Base-by-base conservation (phyloP, 192 early-diverging fungal species). In the Chytriomyces sp. region DNA sequence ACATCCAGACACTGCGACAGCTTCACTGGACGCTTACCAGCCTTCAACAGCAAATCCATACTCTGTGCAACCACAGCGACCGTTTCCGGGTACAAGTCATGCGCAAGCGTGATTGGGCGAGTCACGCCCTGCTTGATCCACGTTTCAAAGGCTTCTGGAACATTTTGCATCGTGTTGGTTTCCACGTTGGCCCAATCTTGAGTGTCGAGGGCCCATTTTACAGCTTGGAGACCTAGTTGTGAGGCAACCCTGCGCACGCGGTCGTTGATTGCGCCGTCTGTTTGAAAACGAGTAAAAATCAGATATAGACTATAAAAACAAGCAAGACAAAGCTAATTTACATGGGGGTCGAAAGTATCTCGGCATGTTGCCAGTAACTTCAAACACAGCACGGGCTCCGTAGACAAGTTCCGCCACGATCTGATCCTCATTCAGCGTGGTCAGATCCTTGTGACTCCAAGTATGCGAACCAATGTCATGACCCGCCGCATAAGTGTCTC, bases 321-420 rank as follows among this genome's bases (percentile, higher is more conserved):
- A n/a, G n/a, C 0, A 35, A 35, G 1, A 35, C 35, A 35, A 35
- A 35, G 35, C 35, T 35, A 3, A 3, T 35, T 86, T 85, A 79
- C 86, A 89, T 20, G 88, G 88, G 50, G 90, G 89, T 77, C 90
- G 82, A 80, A 89, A 87, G 69, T 82, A 86, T 61, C 78, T 83
- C 28, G 89, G 70, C 2, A 72, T 18, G 1, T 59, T 24, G 2
- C 59, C 70, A 9, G 24, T 8, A 5, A 72, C 70, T 72, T 72
- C 35, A 64, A 45, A 66, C 35, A 66, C 64, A 13, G 67, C 82
- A 23, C 79, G 57, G 69, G 90, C 87, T 24, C 82, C 83, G 60
- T 82, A 80, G 59, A 87, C 86, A 50, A 90, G 78, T 74, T 92
- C 90, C n/a, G 91, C 85, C 46, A 91, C 83, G 18, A 92, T 66